Base-by-base conservation (phyloP, 2,329 filamentous ascomycete species). In the Decorospora gaudefroyi region DNA sequence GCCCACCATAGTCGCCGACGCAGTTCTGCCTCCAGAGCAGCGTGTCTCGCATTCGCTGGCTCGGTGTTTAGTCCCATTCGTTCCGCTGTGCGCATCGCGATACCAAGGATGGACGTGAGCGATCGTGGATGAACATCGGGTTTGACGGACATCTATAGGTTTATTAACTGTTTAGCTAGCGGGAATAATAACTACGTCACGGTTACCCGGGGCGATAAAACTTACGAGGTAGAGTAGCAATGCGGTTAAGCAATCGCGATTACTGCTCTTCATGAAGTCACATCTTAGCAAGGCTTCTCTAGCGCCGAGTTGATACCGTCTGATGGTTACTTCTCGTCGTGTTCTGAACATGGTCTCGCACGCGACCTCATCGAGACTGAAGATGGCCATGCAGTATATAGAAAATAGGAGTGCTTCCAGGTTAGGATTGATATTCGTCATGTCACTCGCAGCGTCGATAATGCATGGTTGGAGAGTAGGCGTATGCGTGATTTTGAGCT, bases 1-100 rank as follows among this genome's bases (percentile, higher is more conserved):
- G 83, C 78, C 72, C 80, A 81, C 78, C 82, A 86, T 0, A 86
- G 61, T 2, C 83, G 75, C 6, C 83, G 76, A 11, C 82, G 76
- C 72, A 84, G 76, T 62, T 85, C 80, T 3, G 76, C 76, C 51
- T 85, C 77, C 43, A 81, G 83, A 0, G 77, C 72, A 1, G 73
- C 72, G 3, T 85, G 57, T 15, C 78, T 75, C 4, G 80, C 61
- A 13, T 63, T 61, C 11, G 67, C 57, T 67, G 76, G 55, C 78
- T 87, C 84, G 6, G 77, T 75, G 51, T 85, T 79, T 2, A 86
- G 71, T 1, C 81, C 81, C 62, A 85, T 76, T 3, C 79, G 77
- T 47, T 83, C 79, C 1, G 78, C 81, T 34, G 85, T 78, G 8
- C 82, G 77, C 17, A 83, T 73, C 3, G 79, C 76, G 2, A 85